These are phyloP conservation scores for Aspergillus homomorphus DNA, from an alignment of 495 filamentous ascomycete genomes.

Conservation along the genomic window DNA sequence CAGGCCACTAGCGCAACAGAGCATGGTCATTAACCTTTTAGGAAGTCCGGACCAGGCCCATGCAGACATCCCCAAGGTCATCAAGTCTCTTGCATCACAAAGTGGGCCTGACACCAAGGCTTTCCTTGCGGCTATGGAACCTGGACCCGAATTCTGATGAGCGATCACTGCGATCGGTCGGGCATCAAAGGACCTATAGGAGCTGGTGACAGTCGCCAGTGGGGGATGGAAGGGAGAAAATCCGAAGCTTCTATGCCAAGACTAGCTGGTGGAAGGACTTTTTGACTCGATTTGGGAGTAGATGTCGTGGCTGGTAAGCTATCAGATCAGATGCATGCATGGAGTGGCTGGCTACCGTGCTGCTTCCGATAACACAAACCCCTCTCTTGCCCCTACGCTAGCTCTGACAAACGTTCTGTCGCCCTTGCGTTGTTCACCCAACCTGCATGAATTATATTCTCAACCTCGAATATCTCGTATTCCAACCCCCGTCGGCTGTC, in stretches of 20 bases:
- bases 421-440: conserved; percentile 5
- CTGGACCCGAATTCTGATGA: conserved; percentile 2
- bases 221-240: conserved; percentile 6
- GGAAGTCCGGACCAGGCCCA: conserved; percentile 11
- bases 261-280: conserved; percentile 22
- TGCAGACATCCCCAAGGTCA: not conserved
- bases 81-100: not conserved
- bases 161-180: conserved; percentile 2
- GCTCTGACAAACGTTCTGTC: not conserved
- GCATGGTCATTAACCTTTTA: not conserved
- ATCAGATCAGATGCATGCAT: conserved; percentile 4
- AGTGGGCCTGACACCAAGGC: not conserved
- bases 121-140: not conserved
- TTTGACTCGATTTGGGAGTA: conserved; percentile 32
- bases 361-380: conserved; percentile 8
- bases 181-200: conserved; percentile 6
- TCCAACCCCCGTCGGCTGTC: not conserved
- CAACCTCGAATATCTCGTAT: not conserved
- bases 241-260: conserved; percentile 2
- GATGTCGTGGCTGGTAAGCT: conserved; percentile 5
- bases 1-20: not conserved
- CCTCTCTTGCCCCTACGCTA: not conserved
- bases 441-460: not conserved
- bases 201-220: conserved; percentile 7
- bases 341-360: not conserved